These are phyloP conservation scores for Agarophyton chilense DNA, from an alignment of 23 red algal genomes.

Conservation along the genomic window DNA sequence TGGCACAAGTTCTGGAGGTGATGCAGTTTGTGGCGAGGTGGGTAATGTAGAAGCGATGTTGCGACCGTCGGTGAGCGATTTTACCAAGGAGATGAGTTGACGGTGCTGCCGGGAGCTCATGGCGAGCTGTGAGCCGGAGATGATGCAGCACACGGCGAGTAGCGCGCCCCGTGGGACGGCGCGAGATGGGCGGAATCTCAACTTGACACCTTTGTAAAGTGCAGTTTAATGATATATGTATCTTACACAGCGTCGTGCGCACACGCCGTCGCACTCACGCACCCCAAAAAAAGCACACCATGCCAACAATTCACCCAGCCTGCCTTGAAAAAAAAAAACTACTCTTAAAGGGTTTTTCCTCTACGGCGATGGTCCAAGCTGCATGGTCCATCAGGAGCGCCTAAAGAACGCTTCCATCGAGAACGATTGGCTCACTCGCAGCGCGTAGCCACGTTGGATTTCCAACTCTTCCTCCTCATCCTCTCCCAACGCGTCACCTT, in stretches of 20 bases:
- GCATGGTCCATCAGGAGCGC: background rate
- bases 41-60: background rate
- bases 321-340: too few species aligned
- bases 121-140: background rate
- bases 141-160: too few species aligned
- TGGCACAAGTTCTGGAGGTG: background rate
- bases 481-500: background rate
- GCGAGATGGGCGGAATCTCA: too few species aligned
- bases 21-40: background rate
- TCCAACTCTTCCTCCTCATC: constrained; percentile 21
- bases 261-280: too few species aligned
- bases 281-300: too few species aligned
- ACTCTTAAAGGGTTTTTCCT: too few species aligned
- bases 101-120: background rate
- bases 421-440: constrained; percentile 26
- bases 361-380: too few species aligned
- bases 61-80: background rate
- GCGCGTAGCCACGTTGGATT: constrained; percentile 3
- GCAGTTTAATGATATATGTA: too few species aligned
- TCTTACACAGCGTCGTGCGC: too few species aligned
- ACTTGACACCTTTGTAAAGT: too few species aligned
- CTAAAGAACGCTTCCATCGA: constrained; percentile 2
- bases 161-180: too few species aligned
- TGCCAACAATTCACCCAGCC: too few species aligned
- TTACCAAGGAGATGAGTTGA: constrained; percentile 3